Percentiles rank a stretch among this genome's conserved stretches.
Evolutionary conservation across 73 alveolate genomes (phyloP).

Genomic region (Paramecium primaurelia): DNA sequence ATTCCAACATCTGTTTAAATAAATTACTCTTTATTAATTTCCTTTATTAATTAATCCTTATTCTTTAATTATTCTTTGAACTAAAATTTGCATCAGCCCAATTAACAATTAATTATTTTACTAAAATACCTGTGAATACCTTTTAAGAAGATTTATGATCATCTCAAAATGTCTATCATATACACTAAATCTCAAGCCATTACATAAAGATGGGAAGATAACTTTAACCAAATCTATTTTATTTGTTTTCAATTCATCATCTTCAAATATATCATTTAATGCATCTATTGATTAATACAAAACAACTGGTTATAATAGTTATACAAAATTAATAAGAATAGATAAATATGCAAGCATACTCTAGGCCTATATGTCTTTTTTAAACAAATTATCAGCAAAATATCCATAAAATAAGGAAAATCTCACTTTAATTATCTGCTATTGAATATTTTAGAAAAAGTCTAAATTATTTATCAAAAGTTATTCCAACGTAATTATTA

Average conservation of each 20-base stretch:
- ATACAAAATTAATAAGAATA: background rate
- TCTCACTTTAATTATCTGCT: slow-evolving; percentile 40
- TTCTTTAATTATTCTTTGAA: slow-evolving; percentile 43
- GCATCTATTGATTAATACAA: slow-evolving; percentile 58
- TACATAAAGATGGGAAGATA: background rate
- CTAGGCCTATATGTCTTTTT: background rate
- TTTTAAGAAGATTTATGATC: slow-evolving; percentile 15
- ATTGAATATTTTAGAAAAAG: background rate
- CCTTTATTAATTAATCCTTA: slow-evolving; percentile 17
- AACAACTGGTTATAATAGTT: slow-evolving; percentile 24
- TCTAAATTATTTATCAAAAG: background rate
- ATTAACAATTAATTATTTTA: background rate
- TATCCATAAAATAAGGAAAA: slow-evolving; percentile 47
- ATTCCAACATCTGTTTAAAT: slow-evolving; percentile 77
- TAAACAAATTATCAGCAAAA: slow-evolving; percentile 40
- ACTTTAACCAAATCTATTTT: background rate
- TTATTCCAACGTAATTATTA: background rate
- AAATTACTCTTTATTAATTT: slow-evolving; percentile 51
- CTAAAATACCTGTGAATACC: background rate
- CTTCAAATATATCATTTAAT: slow-evolving; percentile 50
- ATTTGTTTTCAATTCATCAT: slow-evolving; percentile 27
- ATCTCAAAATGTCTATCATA: slow-evolving; percentile 52
- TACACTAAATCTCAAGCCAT: background rate
- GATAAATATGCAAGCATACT: background rate
- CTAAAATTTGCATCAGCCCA: background rate